Evolutionary conservation across 2,329 filamentous ascomycete species (phyloP), one percentile per base, ranked within the genome.

Genomic region (Zelopaecilomyces penicillatus): DNA sequence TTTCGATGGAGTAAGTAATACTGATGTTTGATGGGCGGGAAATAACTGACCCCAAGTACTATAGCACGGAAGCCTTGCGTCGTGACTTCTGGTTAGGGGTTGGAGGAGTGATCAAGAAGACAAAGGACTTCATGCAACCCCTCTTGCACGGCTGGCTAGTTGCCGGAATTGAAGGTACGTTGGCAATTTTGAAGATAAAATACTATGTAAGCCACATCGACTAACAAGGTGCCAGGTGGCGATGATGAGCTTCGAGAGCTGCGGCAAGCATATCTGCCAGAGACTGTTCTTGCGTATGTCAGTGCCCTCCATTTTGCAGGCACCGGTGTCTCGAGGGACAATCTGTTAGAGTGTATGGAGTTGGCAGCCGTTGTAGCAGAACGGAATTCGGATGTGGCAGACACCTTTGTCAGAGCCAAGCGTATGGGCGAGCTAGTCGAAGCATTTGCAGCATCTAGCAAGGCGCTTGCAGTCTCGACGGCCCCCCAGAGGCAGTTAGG

Each of bases 321-420:
- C 4, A 82, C 80, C 39, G 75, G 79, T 40, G 69, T 94, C 37
- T 83, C 81, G 38, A 81, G 88, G 37, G 86, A 91, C 47, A 78
- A 84, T 52, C 73, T 95, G 12, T 74, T 93, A 28, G 82, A 91
- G 58, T 86, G 83, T 56, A 91, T 98, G 85, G 87, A 95, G 47
- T 71, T 98, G 11, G 83, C 88, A 1, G 80, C 82, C 1, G 61
- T 82, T 2, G 76, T 95, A 41, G 87, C 91, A 2, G 80, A 84
- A 45, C 78, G 82, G 51, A 76, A 74, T 48, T 81, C 81, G 27
- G 81, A 83, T 52, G 65, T 91, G 35, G 78, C 83, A 2, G 65
- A 70, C 27, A 75, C 78, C 37, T 85, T 93, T 53, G 64, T 81
- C 44, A 71, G 75, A 44, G 75, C 79, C 3, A 74, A 75, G 30